phyloP scores from a whole-genome alignment of 495 filamentous ascomycete species.

The Paragyromitra xinjiangensis region DNA sequence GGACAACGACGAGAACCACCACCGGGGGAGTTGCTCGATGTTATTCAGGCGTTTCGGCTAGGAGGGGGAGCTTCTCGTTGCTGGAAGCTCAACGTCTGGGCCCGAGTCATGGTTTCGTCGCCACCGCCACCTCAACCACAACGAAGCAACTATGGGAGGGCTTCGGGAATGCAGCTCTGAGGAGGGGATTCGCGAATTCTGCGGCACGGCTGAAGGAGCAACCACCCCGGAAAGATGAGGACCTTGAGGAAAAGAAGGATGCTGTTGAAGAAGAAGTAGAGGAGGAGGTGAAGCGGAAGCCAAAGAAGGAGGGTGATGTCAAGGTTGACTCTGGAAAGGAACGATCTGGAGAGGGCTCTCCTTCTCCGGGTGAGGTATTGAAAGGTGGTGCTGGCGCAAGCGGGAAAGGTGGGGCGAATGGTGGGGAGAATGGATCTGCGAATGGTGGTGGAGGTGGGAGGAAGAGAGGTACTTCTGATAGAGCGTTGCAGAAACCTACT shows the following conservation, averaged over 20 bases:
- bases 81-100: conserved; percentile 19
- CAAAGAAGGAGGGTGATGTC: conserved; percentile 27
- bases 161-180: conserved; percentile 26
- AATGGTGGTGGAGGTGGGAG: conserved; percentile 63
- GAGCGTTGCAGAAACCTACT: conserved; percentile 81
- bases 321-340: conserved; percentile 48
- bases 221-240: conserved; percentile 44
- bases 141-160: conserved; percentile 34
- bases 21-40: conserved; percentile 30
- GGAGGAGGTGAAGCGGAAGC: conserved; percentile 40
- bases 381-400: conserved; percentile 52
- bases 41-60: conserved; percentile 27
- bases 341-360: conserved; percentile 30
- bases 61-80: conserved; percentile 10
- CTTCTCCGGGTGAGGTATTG: conserved; percentile 37
- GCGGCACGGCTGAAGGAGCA: conserved; percentile 46
- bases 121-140: conserved; percentile 9
- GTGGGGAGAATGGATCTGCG: conserved; percentile 33
- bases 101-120: conserved; percentile 15
- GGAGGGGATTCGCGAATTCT: conserved; percentile 41
- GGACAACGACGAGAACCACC: conserved; percentile 24
- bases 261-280: conserved; percentile 49
- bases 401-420: conserved; percentile 31
- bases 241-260: conserved; percentile 26
- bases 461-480: conserved; percentile 70